These are phyloP conservation scores for Paraconiothyrium brasiliense DNA, from an alignment of 2,329 filamentous ascomycete genomes.

Conservation along the genomic window DNA sequence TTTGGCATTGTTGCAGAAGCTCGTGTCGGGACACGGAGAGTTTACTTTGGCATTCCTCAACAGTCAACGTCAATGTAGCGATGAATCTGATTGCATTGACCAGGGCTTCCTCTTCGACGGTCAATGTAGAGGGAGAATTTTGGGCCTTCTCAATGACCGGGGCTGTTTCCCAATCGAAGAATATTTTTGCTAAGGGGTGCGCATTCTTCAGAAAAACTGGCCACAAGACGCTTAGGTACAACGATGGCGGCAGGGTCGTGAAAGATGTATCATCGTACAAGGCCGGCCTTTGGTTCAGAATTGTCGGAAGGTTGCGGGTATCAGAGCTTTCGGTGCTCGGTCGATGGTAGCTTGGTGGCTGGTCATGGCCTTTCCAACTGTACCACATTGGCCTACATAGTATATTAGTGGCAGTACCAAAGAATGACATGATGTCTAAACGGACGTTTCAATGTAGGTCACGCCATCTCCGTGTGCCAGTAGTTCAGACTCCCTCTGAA, in stretches of 20 bases:
- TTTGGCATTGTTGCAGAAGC: neutral
- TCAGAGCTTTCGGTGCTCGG: neutral
- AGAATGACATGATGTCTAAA: neutral
- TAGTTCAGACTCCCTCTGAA: neutral
- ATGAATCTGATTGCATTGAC: neutral
- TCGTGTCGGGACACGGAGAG: neutral
- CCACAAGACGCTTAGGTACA: neutral
- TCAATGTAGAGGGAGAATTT: neutral
- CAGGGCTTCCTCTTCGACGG: neutral
- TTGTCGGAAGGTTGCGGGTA: neutral
- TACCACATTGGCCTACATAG: neutral
- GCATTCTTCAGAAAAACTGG: neutral
- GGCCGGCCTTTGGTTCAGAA: neutral
- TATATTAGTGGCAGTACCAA: neutral
- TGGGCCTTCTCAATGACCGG: neutral
- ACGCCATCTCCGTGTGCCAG: neutral
- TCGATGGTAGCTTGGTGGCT: neutral
- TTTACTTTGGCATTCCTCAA: neutral
- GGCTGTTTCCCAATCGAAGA: constrained; percentile 1
- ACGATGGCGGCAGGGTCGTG: neutral
- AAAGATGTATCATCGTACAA: neutral
- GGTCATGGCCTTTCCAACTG: constrained; percentile 2
- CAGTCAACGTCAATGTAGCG: neutral
- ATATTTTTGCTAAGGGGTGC: neutral
- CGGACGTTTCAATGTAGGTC: constrained; percentile 1